A percentile compares a stretch with the other conserved stretches of the same genome.
Evolutionary conservation across 2,329 filamentous ascomycete genomes (phyloP).

Genomic region (Cladosporium sp.): DNA sequence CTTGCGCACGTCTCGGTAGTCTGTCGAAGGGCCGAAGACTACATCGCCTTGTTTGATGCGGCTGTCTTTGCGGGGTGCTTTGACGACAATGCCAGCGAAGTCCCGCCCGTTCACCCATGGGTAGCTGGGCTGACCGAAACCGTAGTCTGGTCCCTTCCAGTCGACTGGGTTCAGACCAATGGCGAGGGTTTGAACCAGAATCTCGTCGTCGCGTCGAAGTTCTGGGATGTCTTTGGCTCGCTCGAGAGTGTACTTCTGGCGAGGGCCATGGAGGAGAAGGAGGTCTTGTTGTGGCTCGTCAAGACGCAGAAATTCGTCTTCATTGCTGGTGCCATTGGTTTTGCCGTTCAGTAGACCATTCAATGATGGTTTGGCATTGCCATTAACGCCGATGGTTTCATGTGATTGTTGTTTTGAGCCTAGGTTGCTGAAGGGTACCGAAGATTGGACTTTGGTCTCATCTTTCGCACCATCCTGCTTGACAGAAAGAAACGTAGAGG

Average conservation of each 20-base stretch:
- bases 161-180: conserved; percentile 75
- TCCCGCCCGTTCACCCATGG: conserved; percentile 69
- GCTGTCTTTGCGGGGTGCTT: conserved; percentile 38
- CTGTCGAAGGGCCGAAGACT: conserved; percentile 64
- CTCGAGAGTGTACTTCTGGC: conserved; percentile 33
- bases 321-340: background rate
- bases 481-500: conserved; percentile 9
- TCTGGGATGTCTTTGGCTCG: conserved; percentile 27
- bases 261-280: conserved; percentile 32
- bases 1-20: conserved; percentile 69
- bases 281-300: conserved; percentile 31
- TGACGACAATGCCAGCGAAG: conserved; percentile 61
- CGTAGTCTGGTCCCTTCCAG: conserved; percentile 67
- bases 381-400: background rate
- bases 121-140: conserved; percentile 63
- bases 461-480: conserved; percentile 7
- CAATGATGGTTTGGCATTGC: background rate
- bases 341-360: conserved; percentile 6
- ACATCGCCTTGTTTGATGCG: conserved; percentile 56
- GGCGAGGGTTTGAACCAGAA: conserved; percentile 59
- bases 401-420: background rate
- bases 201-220: conserved; percentile 43
- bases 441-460: background rate
- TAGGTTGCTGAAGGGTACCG: conserved; percentile 6
- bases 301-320: conserved; percentile 31